These are phyloP conservation scores for Pittosporum tobira DNA, from an alignment of 129 eudicot genomes.

Conservation along the genomic window DNA sequence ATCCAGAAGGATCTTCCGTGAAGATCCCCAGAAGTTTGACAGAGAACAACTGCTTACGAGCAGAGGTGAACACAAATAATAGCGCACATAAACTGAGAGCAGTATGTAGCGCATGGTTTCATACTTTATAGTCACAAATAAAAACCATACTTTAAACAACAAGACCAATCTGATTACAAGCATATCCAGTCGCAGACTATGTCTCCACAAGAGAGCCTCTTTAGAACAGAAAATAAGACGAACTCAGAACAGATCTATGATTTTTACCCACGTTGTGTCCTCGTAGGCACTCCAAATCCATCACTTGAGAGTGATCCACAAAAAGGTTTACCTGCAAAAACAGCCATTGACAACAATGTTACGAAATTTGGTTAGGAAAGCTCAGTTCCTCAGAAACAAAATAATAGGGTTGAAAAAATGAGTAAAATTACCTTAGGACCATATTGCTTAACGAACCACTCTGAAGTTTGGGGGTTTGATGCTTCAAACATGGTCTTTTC, in stretches of 20 bases:
- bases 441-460: slow-evolving; percentile 87
- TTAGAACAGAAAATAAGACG: slow-evolving; percentile 42
- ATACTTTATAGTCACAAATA: not conserved
- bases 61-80: too few relatives aligned
- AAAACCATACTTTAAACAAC: not conserved
- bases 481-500: slow-evolving; percentile 95
- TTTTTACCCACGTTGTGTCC: slow-evolving; percentile 65
- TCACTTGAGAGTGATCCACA: slow-evolving; percentile 74
- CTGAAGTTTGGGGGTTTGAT: slow-evolving; percentile 63
- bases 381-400: not conserved
- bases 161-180: not conserved
- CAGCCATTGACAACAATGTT: not conserved
- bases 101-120: too few relatives aligned
- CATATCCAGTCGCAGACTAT: not conserved
- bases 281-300: slow-evolving; percentile 85
- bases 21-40: too few relatives aligned
- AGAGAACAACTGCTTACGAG: too few relatives aligned
- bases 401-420: not conserved
- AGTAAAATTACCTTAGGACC: slow-evolving; percentile 60
- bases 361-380: not conserved
- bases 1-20: too few relatives aligned
- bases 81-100: too few relatives aligned
- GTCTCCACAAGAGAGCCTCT: not conserved
- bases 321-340: slow-evolving; percentile 65
- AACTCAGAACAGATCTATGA: slow-evolving; percentile 58